Evolutionary conservation across 345 rosid species (phyloP), one percentile per base, ranked within the genome.

Genomic region (Corchorus olitorius): DNA sequence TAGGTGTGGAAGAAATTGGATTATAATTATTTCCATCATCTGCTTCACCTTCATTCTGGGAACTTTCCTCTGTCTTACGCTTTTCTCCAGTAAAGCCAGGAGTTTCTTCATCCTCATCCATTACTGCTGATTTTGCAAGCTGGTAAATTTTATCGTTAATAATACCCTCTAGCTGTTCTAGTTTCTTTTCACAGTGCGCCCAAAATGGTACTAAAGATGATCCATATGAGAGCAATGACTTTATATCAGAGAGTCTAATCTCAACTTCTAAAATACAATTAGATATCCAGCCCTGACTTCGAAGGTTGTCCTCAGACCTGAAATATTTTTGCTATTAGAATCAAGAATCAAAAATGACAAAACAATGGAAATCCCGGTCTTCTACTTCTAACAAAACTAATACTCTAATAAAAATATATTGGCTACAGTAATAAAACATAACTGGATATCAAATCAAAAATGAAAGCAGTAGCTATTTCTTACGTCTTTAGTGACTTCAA

Each of bases 241-340:
- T 89, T 62, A 91, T 81, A 84, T 96, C 98, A 68, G 90, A 91
- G 82, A 90, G 93, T 80, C 99, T 92, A 59, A 90, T 84, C 84
- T 93, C 93, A 76, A 87, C 77, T 88, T 96, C 99, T 53, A 85
- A 68, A 69, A 81, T 80, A 81, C 88, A 91, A 79, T 85, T 91
- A 55, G 84, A 80, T 59, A 88, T 77, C 89, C 85, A 82, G 76
- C 86, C 90, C 76, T 66, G 87, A 80, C 78, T 79, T 81, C 81
- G 88, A 61, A 73, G 82, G 62, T 79, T 79, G 60, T 85, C 83
- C 52, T 74, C 87, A 76, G 92, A 88, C 85, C 99, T 95, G 89
- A 63, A 80, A 67, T 11, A 45, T 33, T 20, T 74, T 43, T 71
- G 10, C 27, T 4, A 75, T 77, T 55, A 87, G 75, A 10, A 80